These are phyloP conservation scores for Sabuloglossum arenarium DNA, from an alignment of 495 filamentous ascomycete species.

Conservation along the genomic window DNA sequence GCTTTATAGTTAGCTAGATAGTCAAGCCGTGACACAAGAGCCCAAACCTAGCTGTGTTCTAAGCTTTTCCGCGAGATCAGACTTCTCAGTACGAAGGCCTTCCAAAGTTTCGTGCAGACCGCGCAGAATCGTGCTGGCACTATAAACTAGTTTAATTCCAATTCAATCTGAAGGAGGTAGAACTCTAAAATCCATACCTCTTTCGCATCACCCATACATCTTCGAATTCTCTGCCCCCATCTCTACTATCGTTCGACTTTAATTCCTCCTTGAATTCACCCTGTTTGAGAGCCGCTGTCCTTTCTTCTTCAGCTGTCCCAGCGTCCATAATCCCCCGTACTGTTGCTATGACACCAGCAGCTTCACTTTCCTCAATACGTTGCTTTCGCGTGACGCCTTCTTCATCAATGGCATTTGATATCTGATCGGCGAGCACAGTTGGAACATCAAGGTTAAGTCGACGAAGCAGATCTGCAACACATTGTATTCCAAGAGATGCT, in stretches of 20 bases:
- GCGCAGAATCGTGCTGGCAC: constrained; percentile 43
- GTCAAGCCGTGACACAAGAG: constrained; percentile 5
- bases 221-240: constrained; percentile 9
- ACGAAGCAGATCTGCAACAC: constrained; percentile 30
- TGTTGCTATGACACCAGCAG: constrained; percentile 41
- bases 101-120: constrained; percentile 45
- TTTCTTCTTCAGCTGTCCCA: constrained; percentile 21
- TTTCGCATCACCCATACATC: constrained; percentile 78
- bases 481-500: constrained; percentile 8
- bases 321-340: constrained; percentile 40
- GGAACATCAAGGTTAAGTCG: constrained; percentile 53
- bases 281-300: constrained; percentile 4
- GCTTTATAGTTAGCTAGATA: background rate
- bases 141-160: constrained; percentile 4
- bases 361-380: constrained; percentile 47
- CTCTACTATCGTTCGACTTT: constrained; percentile 6
- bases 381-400: constrained; percentile 70
- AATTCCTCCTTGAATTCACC: background rate
- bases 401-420: constrained; percentile 71
- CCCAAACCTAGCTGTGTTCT: constrained; percentile 25
- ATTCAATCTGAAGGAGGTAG: background rate
- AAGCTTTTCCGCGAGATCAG: constrained; percentile 34
- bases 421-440: constrained; percentile 40
- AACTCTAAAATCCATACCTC: constrained; percentile 10
- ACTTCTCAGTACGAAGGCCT: constrained; percentile 33